Evolutionary conservation across 225 moss, liverwort and hornwort species (phyloP), one percentile per base, ranked within the genome.

Genomic region (Lunularia cruciata): DNA sequence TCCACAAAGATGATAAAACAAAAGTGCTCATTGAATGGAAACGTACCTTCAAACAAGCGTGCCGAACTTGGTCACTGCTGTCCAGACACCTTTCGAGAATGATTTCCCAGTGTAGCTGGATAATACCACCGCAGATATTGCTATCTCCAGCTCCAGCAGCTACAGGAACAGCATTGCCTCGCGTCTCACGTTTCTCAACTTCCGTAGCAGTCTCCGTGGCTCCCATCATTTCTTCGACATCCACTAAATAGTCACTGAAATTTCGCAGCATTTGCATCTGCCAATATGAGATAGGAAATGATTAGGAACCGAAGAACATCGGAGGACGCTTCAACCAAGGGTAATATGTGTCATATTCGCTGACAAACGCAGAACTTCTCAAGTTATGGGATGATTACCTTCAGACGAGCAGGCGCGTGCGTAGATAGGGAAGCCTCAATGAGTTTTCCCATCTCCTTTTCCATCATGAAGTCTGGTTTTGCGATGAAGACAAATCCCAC

Each of bases 71-170:
- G 55, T 77, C 77, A 46, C 82, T 85, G 39, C 74, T 83, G 76
- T 96, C 96, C 65, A 96, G 60, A 83, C 87, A 90, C 77, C 92
- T 92, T 67, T 89, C 96, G 26, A 96, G 76, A 61, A 96, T 96
- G 53, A 82, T 84, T 54, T 90, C 96, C 96, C 96, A 96, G 77
- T 96, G 96, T 68, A 96, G 67, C 76, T 96, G 96, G 64, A 96
- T 92, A 56, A 96, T 90, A 62, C 96, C 96, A 57, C 96, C 96
- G 76, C 90, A 90, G 31, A 96, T 90, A 75, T 92, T 96, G 72
- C 90, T 96, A 78, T 96, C 96, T 69, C 96, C 96, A 59, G 96
- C 96, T 77, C 96, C 92, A 71, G 92, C 96, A 74, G 96, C 96
- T 27, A 96, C 92, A 46, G 96, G 96, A 2, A 96, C 96, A 55